Evolutionary conservation across 1,284 basidiomycete genomes (phyloP).

Genomic region (Ustilago nuda): DNA sequence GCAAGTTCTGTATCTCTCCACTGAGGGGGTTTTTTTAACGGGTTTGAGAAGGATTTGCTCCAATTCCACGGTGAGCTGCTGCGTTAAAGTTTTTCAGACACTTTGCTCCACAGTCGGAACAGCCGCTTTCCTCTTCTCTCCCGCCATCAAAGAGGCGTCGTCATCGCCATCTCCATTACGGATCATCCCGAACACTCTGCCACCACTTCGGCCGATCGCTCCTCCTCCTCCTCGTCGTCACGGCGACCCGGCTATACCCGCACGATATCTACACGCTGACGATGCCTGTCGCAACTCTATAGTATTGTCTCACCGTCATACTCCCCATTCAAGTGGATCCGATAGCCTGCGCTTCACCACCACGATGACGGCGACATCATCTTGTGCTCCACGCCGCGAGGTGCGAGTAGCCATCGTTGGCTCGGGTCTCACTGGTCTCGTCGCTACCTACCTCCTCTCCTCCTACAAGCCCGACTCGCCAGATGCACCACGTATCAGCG

Average conservation of each 20-base stretch:
- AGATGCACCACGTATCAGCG: conserved; percentile 3
- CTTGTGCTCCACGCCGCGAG: conserved; percentile 4
- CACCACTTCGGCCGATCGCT: no score
- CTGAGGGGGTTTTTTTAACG: no score
- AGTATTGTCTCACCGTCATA: neutral
- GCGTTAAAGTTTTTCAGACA: no score
- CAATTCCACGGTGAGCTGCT: neutral
- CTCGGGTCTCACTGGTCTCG: conserved; percentile 85
- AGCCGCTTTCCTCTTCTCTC: neutral
- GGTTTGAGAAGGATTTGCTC: no score
- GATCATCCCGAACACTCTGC: neutral
- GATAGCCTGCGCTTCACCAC: neutral
- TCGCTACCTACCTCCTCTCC: conserved; percentile 86
- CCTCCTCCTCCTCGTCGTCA: neutral
- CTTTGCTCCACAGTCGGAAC: neutral
- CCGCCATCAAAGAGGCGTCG: neutral
- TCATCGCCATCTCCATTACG: neutral
- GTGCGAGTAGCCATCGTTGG: conserved; percentile 81
- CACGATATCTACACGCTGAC: no score
- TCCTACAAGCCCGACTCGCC: conserved; percentile 63
- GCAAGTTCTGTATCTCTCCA: neutral
- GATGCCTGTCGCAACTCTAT: no score
- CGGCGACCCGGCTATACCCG: no score
- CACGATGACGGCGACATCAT: conserved; percentile 5
- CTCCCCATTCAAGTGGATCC: neutral